phyloP scores from a whole-genome alignment of 352 stramenopile genomes.

The Globisporangium cystogenes region DNA sequence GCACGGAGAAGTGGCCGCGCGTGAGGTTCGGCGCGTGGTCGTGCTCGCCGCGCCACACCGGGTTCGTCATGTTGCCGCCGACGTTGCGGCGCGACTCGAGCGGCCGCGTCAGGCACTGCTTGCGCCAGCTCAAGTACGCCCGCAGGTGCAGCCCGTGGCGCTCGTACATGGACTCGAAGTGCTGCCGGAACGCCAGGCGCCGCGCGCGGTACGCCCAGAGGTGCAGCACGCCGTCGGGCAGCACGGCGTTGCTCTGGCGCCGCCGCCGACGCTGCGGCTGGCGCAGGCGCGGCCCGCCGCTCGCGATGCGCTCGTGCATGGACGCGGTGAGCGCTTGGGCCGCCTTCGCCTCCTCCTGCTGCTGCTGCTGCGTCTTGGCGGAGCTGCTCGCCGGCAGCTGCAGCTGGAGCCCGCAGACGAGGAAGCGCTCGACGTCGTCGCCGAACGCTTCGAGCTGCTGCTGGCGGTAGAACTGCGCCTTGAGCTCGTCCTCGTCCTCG shows the following conservation, averaged over 20 bases:
- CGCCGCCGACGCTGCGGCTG: conserved; percentile 1
- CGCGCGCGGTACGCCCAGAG: conserved; percentile 50
- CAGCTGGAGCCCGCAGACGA: conserved; percentile 5
- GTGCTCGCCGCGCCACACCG: conserved; percentile 27
- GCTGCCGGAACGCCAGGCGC: conserved; percentile 29
- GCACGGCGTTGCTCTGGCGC: conserved; percentile 8
- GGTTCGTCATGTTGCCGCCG: conserved; percentile 29
- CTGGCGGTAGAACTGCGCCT: conserved; percentile 11
- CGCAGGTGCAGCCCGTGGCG: conserved; percentile 36
- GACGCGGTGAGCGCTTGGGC: neutral
- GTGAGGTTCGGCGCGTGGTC: conserved; percentile 20
- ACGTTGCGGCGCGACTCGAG: conserved; percentile 40
- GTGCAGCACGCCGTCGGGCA: conserved; percentile 29
- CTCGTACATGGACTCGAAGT: conserved; percentile 42
- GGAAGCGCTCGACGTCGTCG: conserved; percentile 9
- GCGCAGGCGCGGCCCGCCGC: neutral
- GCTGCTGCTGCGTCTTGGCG: neutral
- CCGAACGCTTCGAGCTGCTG: conserved; percentile 5
- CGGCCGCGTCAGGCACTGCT: conserved; percentile 23
- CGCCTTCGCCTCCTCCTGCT: neutral
- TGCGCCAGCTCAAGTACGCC: conserved; percentile 20
- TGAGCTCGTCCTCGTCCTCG: conserved; percentile 8
- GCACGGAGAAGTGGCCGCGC: conserved; percentile 30
- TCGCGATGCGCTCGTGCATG: neutral
- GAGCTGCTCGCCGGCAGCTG: neutral